phyloP scores from a whole-genome alignment of 148 eudicot genomes.

The Bassia scoparia region DNA sequence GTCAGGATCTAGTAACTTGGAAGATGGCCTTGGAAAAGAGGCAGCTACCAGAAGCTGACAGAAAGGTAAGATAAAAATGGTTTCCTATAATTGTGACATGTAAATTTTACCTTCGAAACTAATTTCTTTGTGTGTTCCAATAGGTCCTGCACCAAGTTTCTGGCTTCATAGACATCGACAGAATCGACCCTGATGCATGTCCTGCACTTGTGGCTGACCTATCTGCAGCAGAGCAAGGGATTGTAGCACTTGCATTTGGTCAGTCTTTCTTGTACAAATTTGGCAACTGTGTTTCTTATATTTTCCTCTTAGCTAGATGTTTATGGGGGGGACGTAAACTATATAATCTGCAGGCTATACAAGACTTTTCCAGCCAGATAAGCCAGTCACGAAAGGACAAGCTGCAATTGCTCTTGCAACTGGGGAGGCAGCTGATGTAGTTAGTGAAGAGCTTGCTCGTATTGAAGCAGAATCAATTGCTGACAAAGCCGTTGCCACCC shows the following conservation, averaged over 20 bases:
- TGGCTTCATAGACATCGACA: slow-evolving; percentile 88
- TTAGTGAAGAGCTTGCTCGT: slow-evolving; percentile 92
- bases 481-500: slow-evolving; percentile 91
- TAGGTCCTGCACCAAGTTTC: slow-evolving; percentile 72
- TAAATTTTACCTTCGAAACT: not conserved
- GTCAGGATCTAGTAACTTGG: slow-evolving; percentile 99
- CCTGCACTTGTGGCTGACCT: slow-evolving; percentile 90
- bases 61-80: slow-evolving; percentile 44
- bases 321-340: not conserved
- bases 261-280: slow-evolving; percentile 39
- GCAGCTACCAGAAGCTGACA: slow-evolving; percentile 76
- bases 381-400: slow-evolving; percentile 94
- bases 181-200: slow-evolving; percentile 86
- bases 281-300: not conserved
- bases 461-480: slow-evolving; percentile 96
- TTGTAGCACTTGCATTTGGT: slow-evolving; percentile 90
- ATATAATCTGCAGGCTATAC: slow-evolving; percentile 65
- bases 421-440: slow-evolving; percentile 88
- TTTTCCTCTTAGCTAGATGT: slow-evolving; percentile 13
- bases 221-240: slow-evolving; percentile 86
- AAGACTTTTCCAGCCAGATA: slow-evolving; percentile 88
- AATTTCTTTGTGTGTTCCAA: slow-evolving; percentile 16
- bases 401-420: slow-evolving; percentile 94
- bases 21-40: slow-evolving; percentile 88
- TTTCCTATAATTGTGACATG: not conserved